These are phyloP conservation scores for Reutealis trisperma DNA, from an alignment of 345 rosid species.

Conservation along the genomic window DNA sequence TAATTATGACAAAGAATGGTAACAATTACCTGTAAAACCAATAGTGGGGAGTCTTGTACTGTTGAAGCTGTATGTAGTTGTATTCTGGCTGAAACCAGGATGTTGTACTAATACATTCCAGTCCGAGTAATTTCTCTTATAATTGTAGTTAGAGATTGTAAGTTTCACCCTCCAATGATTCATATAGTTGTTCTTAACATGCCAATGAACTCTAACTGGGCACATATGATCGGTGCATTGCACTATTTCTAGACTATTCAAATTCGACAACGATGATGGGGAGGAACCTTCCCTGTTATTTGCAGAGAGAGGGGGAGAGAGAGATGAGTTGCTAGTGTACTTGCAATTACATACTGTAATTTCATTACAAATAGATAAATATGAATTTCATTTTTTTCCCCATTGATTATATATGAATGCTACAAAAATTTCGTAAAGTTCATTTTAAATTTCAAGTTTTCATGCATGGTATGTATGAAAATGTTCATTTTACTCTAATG, in stretches of 20 bases:
- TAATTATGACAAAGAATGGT: neutral
- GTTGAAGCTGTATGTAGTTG: slow-evolving; percentile 52
- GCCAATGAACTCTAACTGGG: slow-evolving; percentile 60
- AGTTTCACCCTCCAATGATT: slow-evolving; percentile 56
- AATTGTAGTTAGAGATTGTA: slow-evolving; percentile 52
- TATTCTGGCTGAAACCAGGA: slow-evolving; percentile 49
- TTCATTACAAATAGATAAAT: neutral
- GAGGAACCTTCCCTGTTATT: slow-evolving; percentile 33
- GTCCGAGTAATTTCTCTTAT: slow-evolving; percentile 48
- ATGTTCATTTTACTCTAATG: too few relatives aligned
- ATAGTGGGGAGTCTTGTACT: slow-evolving; percentile 43
- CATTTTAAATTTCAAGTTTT: neutral
- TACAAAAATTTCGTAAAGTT: too few relatives aligned
- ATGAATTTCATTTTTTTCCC: neutral
- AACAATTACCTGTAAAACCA: slow-evolving; percentile 41
- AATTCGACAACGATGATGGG: slow-evolving; percentile 9
- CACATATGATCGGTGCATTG: slow-evolving; percentile 63
- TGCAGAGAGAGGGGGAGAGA: slow-evolving; percentile 3
- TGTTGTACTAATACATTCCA: slow-evolving; percentile 65
- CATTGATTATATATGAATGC: too few relatives aligned
- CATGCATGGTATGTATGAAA: neutral
- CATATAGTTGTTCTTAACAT: slow-evolving; percentile 50
- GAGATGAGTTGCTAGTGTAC: neutral
- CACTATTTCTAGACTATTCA: slow-evolving; percentile 31
- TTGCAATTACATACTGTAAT: neutral